These are phyloP conservation scores for Cladosporium oxysporum DNA, from an alignment of 2,329 filamentous ascomycete genomes.

Conservation along the genomic window DNA sequence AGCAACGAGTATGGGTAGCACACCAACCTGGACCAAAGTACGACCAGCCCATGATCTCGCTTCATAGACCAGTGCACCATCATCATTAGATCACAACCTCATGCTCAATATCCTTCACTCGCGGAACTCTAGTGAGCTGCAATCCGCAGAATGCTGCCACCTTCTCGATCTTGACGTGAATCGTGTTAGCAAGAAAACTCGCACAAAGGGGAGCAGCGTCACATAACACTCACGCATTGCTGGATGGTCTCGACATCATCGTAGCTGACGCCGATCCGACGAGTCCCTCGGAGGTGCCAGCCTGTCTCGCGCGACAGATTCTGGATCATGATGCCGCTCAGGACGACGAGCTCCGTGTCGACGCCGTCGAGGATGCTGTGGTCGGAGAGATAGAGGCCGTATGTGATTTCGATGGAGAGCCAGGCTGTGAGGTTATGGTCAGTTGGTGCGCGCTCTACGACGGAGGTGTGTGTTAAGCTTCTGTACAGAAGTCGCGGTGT, in stretches of 20 bases:
- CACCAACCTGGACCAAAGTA: neutral
- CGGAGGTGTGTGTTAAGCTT: neutral
- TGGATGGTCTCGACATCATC: constrained; percentile 48
- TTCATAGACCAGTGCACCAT: neutral
- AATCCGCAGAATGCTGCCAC: constrained; percentile 41
- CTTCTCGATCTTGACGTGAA: constrained; percentile 38
- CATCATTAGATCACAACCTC: constrained; percentile 33
- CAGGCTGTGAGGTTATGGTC: constrained; percentile 40
- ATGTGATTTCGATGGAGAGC: constrained; percentile 58
- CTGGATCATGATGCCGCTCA: constrained; percentile 60
- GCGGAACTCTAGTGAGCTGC: constrained; percentile 39
- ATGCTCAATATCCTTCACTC: constrained; percentile 45
- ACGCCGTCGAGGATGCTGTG: constrained; percentile 55
- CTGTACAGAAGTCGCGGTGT: constrained; percentile 48
- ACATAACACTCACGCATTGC: constrained; percentile 39
- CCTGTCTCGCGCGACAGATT: constrained; percentile 55
- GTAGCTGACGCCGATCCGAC: constrained; percentile 50
- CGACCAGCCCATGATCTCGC: no score
- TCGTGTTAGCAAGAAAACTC: constrained; percentile 9
- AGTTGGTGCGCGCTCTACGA: neutral
- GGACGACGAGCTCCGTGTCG: constrained; percentile 58
- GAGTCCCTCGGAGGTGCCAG: constrained; percentile 57
- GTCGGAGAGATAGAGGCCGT: constrained; percentile 60
- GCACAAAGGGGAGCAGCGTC: neutral
- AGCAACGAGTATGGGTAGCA: neutral